These are phyloP conservation scores for Poa pratensis DNA, from an alignment of 176 grass and related monocot genomes.

Conservation along the genomic window DNA sequence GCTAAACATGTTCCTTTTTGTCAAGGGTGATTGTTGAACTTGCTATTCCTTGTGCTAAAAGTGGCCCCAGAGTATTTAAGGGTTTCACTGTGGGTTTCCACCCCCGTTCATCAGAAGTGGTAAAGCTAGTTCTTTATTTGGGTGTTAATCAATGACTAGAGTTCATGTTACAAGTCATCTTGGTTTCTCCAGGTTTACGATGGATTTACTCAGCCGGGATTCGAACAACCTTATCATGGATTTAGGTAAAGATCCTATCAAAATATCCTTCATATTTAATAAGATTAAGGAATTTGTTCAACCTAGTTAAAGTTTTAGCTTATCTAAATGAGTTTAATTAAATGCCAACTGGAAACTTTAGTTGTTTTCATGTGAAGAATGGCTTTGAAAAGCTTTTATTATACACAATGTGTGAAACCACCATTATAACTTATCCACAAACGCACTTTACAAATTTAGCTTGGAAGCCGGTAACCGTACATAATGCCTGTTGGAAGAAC, in stretches of 20 bases:
- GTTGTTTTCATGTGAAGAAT: not conserved
- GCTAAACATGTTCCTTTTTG: conserved; percentile 24
- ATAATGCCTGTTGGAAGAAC: conserved; percentile 2
- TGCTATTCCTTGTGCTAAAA: conserved; percentile 77
- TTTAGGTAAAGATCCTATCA: conserved; percentile 62
- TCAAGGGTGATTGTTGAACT: conserved; percentile 77
- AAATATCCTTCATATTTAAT: conserved; percentile 28
- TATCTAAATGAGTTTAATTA: conserved; percentile 2
- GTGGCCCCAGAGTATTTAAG: conserved; percentile 72
- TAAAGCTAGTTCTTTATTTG: conserved; percentile 45
- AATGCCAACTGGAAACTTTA: not conserved
- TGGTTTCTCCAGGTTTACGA: conserved; percentile 71
- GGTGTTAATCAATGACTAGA: conserved; percentile 24
- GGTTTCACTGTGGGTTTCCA: conserved; percentile 93
- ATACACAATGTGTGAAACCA: not conserved
- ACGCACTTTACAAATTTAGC: not conserved
- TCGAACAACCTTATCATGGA: conserved; percentile 69
- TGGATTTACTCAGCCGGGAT: conserved; percentile 88
- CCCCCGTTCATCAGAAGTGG: conserved; percentile 86
- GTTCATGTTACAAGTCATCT: conserved; percentile 28
- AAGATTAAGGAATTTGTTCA: not conserved
- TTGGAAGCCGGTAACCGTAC: not conserved
- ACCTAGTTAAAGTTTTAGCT: conserved; percentile 6
- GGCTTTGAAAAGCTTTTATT: not conserved
- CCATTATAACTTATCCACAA: not conserved